Conservation (phyloP, 257 asterid genomes). For the Nicotiana sylvestris region DNA sequence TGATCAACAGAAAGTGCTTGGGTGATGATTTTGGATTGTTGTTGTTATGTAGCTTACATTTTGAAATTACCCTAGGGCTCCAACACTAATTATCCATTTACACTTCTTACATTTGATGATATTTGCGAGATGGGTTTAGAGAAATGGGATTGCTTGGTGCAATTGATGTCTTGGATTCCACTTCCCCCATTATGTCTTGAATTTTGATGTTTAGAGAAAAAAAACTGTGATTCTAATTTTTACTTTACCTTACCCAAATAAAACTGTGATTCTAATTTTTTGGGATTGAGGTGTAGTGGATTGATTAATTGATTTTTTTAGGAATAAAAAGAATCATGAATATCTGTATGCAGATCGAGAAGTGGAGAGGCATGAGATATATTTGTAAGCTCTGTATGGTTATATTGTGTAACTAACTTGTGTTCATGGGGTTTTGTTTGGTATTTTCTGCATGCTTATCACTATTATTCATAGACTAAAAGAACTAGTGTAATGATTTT, state of each 20-base stretch:
- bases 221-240: not conserved
- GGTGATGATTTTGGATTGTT: not conserved
- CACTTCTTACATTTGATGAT: not conserved
- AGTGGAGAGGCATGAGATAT: not conserved
- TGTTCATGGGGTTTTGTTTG: not conserved
- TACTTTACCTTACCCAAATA: not conserved
- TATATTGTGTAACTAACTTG: not conserved
- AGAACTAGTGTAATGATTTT: not conserved
- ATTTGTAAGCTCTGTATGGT: not conserved
- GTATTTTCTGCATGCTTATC: not conserved
- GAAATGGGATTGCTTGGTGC: not conserved
- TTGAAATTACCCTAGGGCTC: not conserved
- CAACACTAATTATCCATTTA: not conserved
- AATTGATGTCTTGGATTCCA: too few species aligned
- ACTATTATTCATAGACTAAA: not conserved
- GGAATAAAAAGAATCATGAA: not conserved
- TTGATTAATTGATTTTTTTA: not conserved
- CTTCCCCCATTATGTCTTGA: not conserved
- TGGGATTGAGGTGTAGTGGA: slow-evolving; percentile 1
- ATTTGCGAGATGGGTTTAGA: not conserved
- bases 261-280: not conserved
- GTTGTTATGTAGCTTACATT: not conserved
- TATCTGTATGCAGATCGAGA: not conserved
- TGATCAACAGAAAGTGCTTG: not conserved
- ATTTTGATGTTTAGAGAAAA: not conserved